phyloP scores from a whole-genome alignment of 2,329 filamentous ascomycete genomes.

The Cladosporium sp. region DNA sequence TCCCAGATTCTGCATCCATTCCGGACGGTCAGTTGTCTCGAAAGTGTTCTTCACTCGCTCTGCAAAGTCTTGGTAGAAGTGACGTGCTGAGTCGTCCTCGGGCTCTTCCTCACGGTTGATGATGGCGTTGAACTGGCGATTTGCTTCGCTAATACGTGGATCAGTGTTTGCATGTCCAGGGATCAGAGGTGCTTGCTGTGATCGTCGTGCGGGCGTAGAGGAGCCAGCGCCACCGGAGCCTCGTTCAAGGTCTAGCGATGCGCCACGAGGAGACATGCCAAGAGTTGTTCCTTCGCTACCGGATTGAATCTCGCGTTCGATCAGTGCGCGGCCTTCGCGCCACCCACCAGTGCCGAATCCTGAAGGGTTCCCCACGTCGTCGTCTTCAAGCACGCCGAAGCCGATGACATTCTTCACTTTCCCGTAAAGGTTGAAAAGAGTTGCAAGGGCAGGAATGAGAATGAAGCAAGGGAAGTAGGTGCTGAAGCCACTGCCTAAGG shows the following conservation, averaged over 20 bases:
- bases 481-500: constrained; percentile 80
- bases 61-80: constrained; percentile 79
- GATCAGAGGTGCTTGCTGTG: constrained; percentile 15
- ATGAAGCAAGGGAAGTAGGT: constrained; percentile 87
- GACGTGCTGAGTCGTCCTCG: constrained; percentile 59
- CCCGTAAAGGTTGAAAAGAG: constrained; percentile 86
- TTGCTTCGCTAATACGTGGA: constrained; percentile 26
- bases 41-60: constrained; percentile 90
- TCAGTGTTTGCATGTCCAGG: constrained; percentile 17
- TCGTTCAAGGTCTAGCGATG: constrained; percentile 32
- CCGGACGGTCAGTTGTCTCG: constrained; percentile 76
- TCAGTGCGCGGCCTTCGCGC: constrained; percentile 87
- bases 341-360: constrained; percentile 78
- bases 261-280: constrained; percentile 34
- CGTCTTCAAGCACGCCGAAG: constrained; percentile 74
- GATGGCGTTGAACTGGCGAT: constrained; percentile 35
- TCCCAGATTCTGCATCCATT: constrained; percentile 75
- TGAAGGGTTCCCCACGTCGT: constrained; percentile 58
- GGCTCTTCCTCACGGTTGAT: constrained; percentile 45
- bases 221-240: constrained; percentile 7
- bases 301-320: constrained; percentile 71
- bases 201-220: constrained; percentile 11
- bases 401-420: constrained; percentile 75
- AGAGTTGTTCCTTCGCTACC: constrained; percentile 38
- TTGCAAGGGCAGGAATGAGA: constrained; percentile 79